A percentile compares a stretch with the other conserved stretches of the same genome.
phyloP scores from a whole-genome alignment of 768 basidiomycete species.

The Cystofilobasidium bisporidii region DNA sequence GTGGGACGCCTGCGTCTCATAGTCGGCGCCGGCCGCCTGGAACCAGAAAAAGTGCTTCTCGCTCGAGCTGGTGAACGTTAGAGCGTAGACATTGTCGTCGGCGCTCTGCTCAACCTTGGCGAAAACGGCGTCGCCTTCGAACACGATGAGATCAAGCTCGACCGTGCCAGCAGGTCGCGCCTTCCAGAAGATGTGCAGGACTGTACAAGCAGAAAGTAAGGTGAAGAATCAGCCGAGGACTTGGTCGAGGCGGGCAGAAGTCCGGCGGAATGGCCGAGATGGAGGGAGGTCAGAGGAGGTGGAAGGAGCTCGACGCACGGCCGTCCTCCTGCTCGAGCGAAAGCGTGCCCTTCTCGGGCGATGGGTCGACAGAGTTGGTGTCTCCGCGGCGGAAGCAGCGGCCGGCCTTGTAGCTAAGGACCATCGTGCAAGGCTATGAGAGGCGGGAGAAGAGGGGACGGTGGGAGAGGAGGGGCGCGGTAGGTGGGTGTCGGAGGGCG shows the following conservation, averaged over 20 bases:
- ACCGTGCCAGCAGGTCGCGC: not conserved
- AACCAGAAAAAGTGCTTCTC: slow-evolving; percentile 29
- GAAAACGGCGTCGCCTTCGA: slow-evolving; percentile 25
- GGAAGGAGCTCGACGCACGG: slow-evolving; percentile 9
- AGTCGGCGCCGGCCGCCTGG: slow-evolving; percentile 13
- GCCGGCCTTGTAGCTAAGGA: slow-evolving; percentile 18
- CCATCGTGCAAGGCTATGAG: not conserved
- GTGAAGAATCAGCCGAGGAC: not conserved
- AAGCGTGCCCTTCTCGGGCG: slow-evolving; percentile 21
- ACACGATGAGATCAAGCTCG: slow-evolving; percentile 24
- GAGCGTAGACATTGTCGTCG: slow-evolving; percentile 23
- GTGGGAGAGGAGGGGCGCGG: too few relatives aligned
- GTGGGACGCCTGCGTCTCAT: not conserved
- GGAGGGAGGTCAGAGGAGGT: not conserved
- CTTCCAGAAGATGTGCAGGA: slow-evolving; percentile 25
- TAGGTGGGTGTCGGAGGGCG: too few relatives aligned
- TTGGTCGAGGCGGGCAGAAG: too few relatives aligned
- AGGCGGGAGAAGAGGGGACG: not conserved
- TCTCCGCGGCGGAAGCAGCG: slow-evolving; percentile 10
- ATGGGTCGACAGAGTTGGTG: slow-evolving; percentile 20
- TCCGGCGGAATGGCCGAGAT: not conserved
- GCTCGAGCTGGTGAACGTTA: slow-evolving; percentile 12
- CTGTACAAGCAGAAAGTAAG: not conserved
- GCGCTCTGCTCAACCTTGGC: not conserved
- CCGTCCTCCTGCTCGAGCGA: slow-evolving; percentile 18